Evolutionary conservation across 495 filamentous ascomycete species (phyloP).

Genomic region (Hypoxylon cercidicola): DNA sequence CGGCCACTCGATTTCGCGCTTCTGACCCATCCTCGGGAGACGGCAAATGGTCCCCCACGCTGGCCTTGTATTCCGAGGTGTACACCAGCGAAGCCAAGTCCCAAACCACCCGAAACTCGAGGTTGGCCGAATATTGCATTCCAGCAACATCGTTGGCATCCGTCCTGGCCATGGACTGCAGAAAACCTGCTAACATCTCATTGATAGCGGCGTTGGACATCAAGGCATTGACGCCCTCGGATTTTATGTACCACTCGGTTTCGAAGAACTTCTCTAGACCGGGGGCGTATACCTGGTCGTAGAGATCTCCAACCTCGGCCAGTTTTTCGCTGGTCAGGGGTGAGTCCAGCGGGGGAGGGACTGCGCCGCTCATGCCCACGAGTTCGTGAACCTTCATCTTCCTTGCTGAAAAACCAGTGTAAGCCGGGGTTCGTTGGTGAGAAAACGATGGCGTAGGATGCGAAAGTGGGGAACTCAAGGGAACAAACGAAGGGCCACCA

Average conservation of each 20-base stretch:
- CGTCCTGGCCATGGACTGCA: constrained; percentile 55
- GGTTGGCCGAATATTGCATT: constrained; percentile 68
- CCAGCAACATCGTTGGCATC: constrained; percentile 65
- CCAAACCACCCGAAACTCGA: constrained; percentile 80
- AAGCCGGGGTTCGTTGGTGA: constrained; percentile 55
- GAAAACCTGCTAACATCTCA: constrained; percentile 70
- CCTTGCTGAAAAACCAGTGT: constrained; percentile 69
- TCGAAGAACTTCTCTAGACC: constrained; percentile 85
- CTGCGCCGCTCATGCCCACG: constrained; percentile 70
- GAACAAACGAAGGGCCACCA: constrained; percentile 47
- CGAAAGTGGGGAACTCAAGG: constrained; percentile 38
- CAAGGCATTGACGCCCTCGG: constrained; percentile 48
- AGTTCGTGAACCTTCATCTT: constrained; percentile 80
- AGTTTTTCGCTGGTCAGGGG: constrained; percentile 64
- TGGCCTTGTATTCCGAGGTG: constrained; percentile 44
- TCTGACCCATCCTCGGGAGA: constrained; percentile 65
- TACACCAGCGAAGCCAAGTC: constrained; percentile 61
- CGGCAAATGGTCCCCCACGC: constrained; percentile 40
- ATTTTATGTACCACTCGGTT: constrained; percentile 79
- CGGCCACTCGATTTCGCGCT: constrained; percentile 71
- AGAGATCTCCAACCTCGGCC: constrained; percentile 79
- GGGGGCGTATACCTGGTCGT: constrained; percentile 77
- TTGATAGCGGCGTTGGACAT: constrained; percentile 67
- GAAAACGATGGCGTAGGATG: constrained; percentile 40
- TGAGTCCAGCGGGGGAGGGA: constrained; percentile 68